These are phyloP conservation scores for Hydnum rufescens DNA, from an alignment of 768 basidiomycete genomes.

Conservation along the genomic window DNA sequence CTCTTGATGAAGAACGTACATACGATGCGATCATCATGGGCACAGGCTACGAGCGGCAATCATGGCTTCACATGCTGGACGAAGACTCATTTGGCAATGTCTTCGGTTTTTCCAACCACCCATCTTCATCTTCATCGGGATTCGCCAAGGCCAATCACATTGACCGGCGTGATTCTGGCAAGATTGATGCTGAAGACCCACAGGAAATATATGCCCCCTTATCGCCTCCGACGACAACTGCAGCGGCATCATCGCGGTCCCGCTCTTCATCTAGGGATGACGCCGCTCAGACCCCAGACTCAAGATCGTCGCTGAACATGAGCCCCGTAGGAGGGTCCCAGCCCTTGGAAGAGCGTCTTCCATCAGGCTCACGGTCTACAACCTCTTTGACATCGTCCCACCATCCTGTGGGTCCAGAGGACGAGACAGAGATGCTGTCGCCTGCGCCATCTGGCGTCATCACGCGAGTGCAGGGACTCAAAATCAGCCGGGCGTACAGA, in stretches of 20 bases:
- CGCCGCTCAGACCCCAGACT: neutral
- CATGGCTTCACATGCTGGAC: constrained; percentile 19
- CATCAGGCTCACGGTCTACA: too few relatives aligned
- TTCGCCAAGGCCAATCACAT: too few relatives aligned
- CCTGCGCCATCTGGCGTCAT: too few relatives aligned
- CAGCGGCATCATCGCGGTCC: neutral
- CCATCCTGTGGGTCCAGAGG: neutral
- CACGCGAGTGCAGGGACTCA: neutral
- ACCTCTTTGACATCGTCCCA: too few relatives aligned
- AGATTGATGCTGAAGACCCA: neutral
- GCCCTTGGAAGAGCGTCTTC: neutral
- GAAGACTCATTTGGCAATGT: neutral
- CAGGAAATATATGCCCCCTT: neutral
- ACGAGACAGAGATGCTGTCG: neutral
- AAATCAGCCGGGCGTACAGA: constrained; percentile 6
- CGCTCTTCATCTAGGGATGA: neutral
- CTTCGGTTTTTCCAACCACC: neutral
- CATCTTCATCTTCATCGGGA: neutral
- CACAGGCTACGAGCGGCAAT: constrained; percentile 33
- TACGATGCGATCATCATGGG: constrained; percentile 34
- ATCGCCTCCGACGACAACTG: neutral
- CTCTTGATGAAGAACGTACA: constrained; percentile 5
- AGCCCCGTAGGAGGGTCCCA: neutral
- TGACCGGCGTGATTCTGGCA: neutral
- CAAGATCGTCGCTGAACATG: too few relatives aligned